A percentile compares a stretch with the other conserved stretches of the same genome.
phyloP scores from a whole-genome alignment of 331 rosid species.

The Erythrophleum ivorense region DNA sequence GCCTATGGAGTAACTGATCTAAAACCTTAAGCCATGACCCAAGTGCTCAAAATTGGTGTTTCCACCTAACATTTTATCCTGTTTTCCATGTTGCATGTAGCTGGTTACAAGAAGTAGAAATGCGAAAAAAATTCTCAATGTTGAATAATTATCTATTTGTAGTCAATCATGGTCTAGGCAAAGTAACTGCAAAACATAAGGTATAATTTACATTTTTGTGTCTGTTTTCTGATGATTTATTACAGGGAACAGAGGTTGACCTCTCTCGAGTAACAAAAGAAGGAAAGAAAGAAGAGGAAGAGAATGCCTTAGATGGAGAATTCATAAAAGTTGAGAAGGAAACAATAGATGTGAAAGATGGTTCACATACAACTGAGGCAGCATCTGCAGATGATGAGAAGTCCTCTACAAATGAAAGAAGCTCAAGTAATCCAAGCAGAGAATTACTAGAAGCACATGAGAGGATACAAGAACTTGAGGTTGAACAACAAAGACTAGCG shows the following conservation, averaged over 20 bases:
- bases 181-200: not conserved
- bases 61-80: not conserved
- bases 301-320: slow-evolving; percentile 83
- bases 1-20: not conserved
- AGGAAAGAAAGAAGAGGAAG: slow-evolving; percentile 85
- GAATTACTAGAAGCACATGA: slow-evolving; percentile 86
- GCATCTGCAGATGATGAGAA: slow-evolving; percentile 45
- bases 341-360: slow-evolving; percentile 54
- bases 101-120: slow-evolving; percentile 12
- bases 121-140: slow-evolving; percentile 9
- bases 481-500: slow-evolving; percentile 66
- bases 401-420: slow-evolving; percentile 52
- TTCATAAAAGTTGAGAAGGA: slow-evolving; percentile 96
- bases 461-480: slow-evolving; percentile 78
- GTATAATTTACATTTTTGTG: slow-evolving; percentile 16
- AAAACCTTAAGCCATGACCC: not conserved
- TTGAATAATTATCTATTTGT: slow-evolving; percentile 1
- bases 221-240: slow-evolving; percentile 24
- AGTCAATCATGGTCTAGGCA: not conserved
- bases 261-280: slow-evolving; percentile 44
- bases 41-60: not conserved
- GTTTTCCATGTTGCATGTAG: not conserved
- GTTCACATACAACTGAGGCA: slow-evolving; percentile 37
- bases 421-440: slow-evolving; percentile 65
- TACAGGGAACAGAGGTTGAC: slow-evolving; percentile 65